Conservation (phyloP, 345 rosid species). For the Populus deltoides region DNA sequence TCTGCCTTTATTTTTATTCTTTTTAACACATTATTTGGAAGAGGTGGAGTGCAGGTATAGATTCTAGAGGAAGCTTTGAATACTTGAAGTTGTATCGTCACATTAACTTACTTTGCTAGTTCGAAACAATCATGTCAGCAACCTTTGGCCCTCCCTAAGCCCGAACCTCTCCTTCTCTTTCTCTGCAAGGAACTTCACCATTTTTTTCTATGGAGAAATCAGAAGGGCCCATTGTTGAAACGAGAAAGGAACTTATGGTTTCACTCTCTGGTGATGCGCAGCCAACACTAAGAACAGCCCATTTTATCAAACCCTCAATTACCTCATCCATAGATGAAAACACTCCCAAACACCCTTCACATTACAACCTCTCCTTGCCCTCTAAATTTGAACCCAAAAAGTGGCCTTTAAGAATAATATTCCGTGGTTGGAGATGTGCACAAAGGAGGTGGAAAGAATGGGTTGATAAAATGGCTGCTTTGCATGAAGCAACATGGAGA, state of each 20-base stretch:
- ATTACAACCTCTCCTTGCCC: conserved; percentile 9
- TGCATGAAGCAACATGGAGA: conserved; percentile 34
- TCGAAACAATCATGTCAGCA: not conserved
- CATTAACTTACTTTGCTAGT: no score
- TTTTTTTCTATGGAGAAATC: not conserved
- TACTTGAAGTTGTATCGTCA: not conserved
- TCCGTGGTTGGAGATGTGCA: conserved; percentile 26
- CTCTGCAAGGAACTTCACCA: not conserved
- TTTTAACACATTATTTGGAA: no score
- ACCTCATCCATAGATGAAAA: not conserved
- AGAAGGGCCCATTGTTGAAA: not conserved
- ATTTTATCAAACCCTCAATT: not conserved
- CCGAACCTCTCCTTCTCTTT: not conserved
- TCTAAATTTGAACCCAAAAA: not conserved
- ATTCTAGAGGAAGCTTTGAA: not conserved
- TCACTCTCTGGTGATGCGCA: not conserved
- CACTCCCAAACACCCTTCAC: conserved; percentile 12
- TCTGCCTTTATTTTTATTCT: no score
- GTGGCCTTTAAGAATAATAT: conserved; percentile 15
- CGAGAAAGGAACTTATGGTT: conserved; percentile 1
- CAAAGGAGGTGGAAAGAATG: conserved; percentile 30
- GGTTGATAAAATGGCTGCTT: conserved; percentile 38
- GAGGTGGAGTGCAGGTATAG: not conserved
- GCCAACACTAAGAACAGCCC: not conserved
- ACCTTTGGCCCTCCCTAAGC: not conserved